Conservation (phyloP, 2,329 filamentous ascomycete species). For the Monilinia fructicola region DNA sequence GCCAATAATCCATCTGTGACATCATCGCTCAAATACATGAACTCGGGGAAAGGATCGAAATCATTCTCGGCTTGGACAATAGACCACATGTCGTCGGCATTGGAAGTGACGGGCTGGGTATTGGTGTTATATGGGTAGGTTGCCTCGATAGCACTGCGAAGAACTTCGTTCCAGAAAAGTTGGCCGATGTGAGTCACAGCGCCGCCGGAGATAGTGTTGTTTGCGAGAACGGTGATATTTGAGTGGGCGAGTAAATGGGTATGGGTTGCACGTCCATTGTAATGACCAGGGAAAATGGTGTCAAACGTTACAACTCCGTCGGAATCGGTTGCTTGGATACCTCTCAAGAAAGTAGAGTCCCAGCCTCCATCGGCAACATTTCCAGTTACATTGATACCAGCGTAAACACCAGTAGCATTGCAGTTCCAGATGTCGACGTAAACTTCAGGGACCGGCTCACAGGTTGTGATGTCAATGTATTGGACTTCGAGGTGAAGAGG, state of each 20-base stretch:
- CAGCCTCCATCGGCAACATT: conserved; percentile 34
- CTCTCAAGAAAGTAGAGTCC: conserved; percentile 43
- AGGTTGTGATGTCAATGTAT: conserved; percentile 48
- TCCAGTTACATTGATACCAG: conserved; percentile 36
- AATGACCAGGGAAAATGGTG: conserved; percentile 49
- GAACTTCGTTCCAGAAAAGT: conserved; percentile 58
- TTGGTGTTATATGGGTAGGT: conserved; percentile 48
- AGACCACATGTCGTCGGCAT: conserved; percentile 47
- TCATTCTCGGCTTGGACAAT: conserved; percentile 49
- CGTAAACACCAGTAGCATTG: conserved; percentile 45
- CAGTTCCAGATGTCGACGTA: conserved; percentile 45
- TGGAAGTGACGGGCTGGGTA: conserved; percentile 46
- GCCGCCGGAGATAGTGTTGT: conserved; percentile 48
- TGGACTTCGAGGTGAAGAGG: conserved; percentile 53
- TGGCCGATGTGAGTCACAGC: conserved; percentile 57
- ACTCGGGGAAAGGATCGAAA: conserved; percentile 54
- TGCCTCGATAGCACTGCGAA: conserved; percentile 49
- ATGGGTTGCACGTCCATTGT: conserved; percentile 48
- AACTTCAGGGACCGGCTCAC: conserved; percentile 41
- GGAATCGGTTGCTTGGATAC: conserved; percentile 44
- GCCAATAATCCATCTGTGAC: conserved; percentile 49
- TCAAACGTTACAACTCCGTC: conserved; percentile 46
- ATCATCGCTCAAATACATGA: conserved; percentile 51
- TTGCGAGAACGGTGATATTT: conserved; percentile 35
- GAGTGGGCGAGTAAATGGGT: conserved; percentile 46